phyloP scores from a whole-genome alignment of 2,329 filamentous ascomycete genomes.

The Emergomyces orientalis region DNA sequence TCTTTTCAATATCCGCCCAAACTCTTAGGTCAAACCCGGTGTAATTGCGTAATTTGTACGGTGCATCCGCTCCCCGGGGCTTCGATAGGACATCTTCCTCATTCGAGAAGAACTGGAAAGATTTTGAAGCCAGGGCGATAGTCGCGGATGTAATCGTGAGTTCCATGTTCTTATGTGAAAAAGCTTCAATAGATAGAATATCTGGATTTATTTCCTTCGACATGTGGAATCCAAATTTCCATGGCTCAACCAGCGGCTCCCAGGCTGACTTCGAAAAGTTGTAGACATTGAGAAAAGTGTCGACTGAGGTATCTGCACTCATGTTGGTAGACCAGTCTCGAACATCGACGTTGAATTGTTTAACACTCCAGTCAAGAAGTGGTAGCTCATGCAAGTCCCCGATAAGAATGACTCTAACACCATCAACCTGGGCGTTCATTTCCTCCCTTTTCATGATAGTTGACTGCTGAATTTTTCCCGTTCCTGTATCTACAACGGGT shows the following conservation, averaged over 20 bases:
- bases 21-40: slow-evolving; percentile 86
- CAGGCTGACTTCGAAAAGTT: slow-evolving; percentile 98
- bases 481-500: slow-evolving; percentile 9
- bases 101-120: slow-evolving; percentile 76
- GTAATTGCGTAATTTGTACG: slow-evolving; percentile 89
- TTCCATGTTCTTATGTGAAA: slow-evolving; percentile 84
- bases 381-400: slow-evolving; percentile 93
- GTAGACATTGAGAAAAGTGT: slow-evolving; percentile 93
- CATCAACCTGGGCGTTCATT: slow-evolving; percentile 75
- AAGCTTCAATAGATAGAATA: slow-evolving; percentile 70
- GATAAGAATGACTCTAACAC: slow-evolving; percentile 84
- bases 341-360: slow-evolving; percentile 74
- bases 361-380: slow-evolving; percentile 86
- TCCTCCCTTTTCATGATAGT: slow-evolving; percentile 62
- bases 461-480: slow-evolving; percentile 28
- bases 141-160: slow-evolving; percentile 87
- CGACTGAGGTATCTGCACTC: slow-evolving; percentile 79
- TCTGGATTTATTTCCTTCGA: slow-evolving; percentile 67
- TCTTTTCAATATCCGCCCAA: slow-evolving; percentile 66
- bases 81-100: slow-evolving; percentile 91
- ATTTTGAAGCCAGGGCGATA: slow-evolving; percentile 87
- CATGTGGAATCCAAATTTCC: slow-evolving; percentile 87
- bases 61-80: slow-evolving; percentile 79
- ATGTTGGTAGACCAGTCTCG: slow-evolving; percentile 86
- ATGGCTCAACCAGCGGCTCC: slow-evolving; percentile 94